Evolutionary conservation across 352 stramenopile genomes (phyloP).

Genomic region (Phytophthora macrochlamydospora): DNA sequence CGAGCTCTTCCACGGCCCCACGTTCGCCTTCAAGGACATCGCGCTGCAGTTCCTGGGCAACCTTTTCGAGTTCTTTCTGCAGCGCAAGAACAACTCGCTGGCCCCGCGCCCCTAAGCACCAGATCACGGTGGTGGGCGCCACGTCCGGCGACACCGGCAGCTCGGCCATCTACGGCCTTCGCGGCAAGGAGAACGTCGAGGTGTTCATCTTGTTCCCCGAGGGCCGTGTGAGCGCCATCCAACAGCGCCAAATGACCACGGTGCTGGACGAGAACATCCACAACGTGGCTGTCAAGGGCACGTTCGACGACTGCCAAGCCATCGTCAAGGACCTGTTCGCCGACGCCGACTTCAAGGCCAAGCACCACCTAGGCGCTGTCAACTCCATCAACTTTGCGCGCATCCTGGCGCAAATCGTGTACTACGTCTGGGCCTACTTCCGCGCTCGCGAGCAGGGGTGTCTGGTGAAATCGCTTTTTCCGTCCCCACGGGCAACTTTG

Average conservation of each 20-base stretch:
- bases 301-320: constrained; percentile 99
- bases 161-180: constrained; percentile 98
- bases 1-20: constrained; percentile 99
- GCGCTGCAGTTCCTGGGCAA: constrained; percentile 99
- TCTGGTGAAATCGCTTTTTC: constrained; percentile 92
- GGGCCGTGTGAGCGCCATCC: constrained; percentile 95
- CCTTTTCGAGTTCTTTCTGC: constrained; percentile 99
- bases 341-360: constrained; percentile 92
- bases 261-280: constrained; percentile 98
- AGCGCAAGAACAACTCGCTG: constrained; percentile 86
- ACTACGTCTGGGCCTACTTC: constrained; percentile 99
- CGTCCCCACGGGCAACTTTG: constrained; percentile 99
- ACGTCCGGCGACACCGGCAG: constrained; percentile 98
- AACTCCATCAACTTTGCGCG: constrained; percentile 99
- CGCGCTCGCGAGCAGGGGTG: constrained; percentile 73
- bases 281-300: constrained; percentile 94
- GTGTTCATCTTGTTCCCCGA: constrained; percentile 99
- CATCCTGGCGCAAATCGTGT: constrained; percentile 98
- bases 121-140: constrained; percentile 97
- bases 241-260: constrained; percentile 99
- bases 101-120: constrained; percentile 51
- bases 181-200: constrained; percentile 97
- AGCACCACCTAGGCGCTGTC: constrained; percentile 95
- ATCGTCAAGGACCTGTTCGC: constrained; percentile 99
- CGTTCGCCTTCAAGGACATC: constrained; percentile 99